Evolutionary conservation across 805 yeast species (phyloP), one percentile per base, ranked within the genome.

Genomic region (Tetrapisispora phaffii): DNA sequence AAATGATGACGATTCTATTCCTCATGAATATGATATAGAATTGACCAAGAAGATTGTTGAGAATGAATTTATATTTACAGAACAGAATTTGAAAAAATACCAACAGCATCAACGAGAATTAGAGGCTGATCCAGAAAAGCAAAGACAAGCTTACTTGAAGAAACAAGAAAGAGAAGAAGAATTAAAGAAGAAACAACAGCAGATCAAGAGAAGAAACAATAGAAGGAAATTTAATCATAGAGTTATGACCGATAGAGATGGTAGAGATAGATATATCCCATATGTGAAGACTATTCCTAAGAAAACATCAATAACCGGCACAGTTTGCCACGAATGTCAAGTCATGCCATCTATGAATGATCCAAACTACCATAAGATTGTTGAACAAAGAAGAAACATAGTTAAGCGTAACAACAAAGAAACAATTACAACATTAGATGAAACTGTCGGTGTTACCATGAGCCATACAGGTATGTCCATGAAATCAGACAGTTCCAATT

Each of bases 251-350:
- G 68, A 64, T 50, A 58, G 67, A 44, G 68, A 64, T 46, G 68
- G 68, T 34, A 60, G 66, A 56, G 69, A 68, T 45, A 69, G 80
- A 56, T 76, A 71, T 49, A 74, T 82, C n/a, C 95, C 95, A 12
- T 85, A 78, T 61, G 89, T 86, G 12, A 84, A 82, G 62, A 85
- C 95, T 0, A 85, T 87, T 45, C 95, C 96, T 0, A 88, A 80
- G 59, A 85, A 85, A 56, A 89, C 98, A 0, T 76, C 88, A 2
- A 65, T 93, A 31, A 75, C 79, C 12, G 98, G 98, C 33, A 85
- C 88, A 32, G 81, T 90, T 24, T 84, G 82, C 46, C 97, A 93
- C 61, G 98, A 93, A 60, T 89, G 97, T 63, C 85, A 83, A 55
- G 80, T 86, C 19, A 76, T 83, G 42, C 97, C 97, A 12, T 77